A percentile compares a stretch with the other conserved stretches of the same genome.
Evolutionary conservation across 1,139 yeast species (phyloP).

Genomic region (Diutina mesorugosa): DNA sequence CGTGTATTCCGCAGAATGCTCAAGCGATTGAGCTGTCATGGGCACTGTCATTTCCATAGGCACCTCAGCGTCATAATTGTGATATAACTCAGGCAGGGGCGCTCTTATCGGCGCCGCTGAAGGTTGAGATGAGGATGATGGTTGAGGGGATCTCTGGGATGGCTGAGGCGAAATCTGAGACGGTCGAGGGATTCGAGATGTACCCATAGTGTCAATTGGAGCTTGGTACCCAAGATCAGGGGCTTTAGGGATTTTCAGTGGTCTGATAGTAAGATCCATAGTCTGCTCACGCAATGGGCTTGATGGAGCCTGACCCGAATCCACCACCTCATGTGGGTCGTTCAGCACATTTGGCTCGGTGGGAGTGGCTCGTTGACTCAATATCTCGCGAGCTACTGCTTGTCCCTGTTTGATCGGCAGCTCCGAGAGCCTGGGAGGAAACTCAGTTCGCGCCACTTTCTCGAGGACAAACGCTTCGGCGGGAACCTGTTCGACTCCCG

Average conservation of each 20-base stretch:
- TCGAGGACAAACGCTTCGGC: neutral
- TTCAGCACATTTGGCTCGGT: neutral
- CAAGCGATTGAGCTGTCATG: neutral
- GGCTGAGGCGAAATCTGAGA: neutral
- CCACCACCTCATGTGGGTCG: neutral
- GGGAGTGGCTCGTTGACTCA: neutral
- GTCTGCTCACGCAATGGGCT: neutral
- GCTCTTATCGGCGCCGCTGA: neutral
- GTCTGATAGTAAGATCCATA: neutral
- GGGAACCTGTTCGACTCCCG: neutral
- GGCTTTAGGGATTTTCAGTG: neutral
- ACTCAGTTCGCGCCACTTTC: neutral
- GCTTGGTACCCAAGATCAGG: neutral
- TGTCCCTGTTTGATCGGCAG: neutral
- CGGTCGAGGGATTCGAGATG: neutral
- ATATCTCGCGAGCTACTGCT: neutral
- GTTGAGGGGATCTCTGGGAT: neutral
- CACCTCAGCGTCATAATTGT: neutral
- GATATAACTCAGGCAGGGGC: neutral
- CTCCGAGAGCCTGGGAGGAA: neutral
- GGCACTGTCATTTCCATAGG: neutral
- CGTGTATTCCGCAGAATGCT: neutral
- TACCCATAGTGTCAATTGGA: neutral
- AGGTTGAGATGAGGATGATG: neutral
- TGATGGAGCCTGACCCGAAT: neutral